These are phyloP conservation scores for Parathielavia appendiculata DNA, from an alignment of 495 filamentous ascomycete species.

Conservation along the genomic window DNA sequence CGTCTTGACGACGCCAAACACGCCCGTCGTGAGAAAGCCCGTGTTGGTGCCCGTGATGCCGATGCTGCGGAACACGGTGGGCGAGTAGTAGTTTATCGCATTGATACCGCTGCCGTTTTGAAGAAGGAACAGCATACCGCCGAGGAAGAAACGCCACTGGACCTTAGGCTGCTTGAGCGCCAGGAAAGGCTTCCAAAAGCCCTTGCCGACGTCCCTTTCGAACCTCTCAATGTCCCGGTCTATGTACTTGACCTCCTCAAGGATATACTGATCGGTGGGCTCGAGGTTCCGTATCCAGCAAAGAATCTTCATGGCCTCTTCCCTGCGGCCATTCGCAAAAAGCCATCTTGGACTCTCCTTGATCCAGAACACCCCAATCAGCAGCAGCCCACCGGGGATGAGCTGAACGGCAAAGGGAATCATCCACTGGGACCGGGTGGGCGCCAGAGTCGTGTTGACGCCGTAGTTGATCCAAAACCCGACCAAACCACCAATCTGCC, in stretches of 20 bases:
- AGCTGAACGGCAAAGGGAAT: constrained; percentile 56
- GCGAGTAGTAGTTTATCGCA: constrained; percentile 62
- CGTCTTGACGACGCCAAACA: constrained; percentile 53
- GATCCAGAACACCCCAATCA: constrained; percentile 47
- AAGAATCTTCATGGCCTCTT: constrained; percentile 54
- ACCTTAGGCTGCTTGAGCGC: constrained; percentile 46
- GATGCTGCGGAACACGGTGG: constrained; percentile 56
- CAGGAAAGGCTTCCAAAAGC: constrained; percentile 65
- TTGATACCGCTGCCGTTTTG: constrained; percentile 65
- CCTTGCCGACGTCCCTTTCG: constrained; percentile 49
- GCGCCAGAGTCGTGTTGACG: constrained; percentile 41
- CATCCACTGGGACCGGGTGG: constrained; percentile 48
- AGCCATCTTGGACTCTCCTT: constrained; percentile 63
- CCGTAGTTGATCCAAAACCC: constrained; percentile 69
- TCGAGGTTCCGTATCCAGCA: constrained; percentile 60
- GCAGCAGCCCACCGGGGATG: constrained; percentile 49
- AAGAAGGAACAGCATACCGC: constrained; percentile 60
- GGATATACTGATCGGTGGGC: constrained; percentile 56
- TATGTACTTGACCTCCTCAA: constrained; percentile 60
- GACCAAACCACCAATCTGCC: constrained; percentile 68
- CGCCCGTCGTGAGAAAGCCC: constrained; percentile 47
- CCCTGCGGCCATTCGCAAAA: constrained; percentile 49
- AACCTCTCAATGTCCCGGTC: constrained; percentile 56
- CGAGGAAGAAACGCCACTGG: constrained; percentile 61
- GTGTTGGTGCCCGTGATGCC: constrained; percentile 50